Evolutionary conservation across 805 yeast species (phyloP), one percentile per base, ranked within the genome.

Genomic region (Pichia membranifaciens): DNA sequence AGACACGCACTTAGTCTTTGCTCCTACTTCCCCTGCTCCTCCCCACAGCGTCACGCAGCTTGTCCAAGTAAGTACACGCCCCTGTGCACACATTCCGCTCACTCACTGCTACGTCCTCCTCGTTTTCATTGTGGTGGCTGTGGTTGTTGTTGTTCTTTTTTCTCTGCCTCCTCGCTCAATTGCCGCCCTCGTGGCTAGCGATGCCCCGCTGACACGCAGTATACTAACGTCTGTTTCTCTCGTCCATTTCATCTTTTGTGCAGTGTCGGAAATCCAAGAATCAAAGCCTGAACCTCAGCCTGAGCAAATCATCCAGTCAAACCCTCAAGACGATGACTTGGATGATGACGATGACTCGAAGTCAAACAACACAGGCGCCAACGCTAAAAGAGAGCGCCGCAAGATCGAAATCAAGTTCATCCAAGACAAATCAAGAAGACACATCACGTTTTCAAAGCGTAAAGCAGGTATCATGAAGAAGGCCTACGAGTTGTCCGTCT

Each of bases 401-500:
- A 91, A 91, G 70, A 91, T 91, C 60, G 99, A 93, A 69, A 93
- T 93, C 66, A 87, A 88, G 73, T 93, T 93, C 64, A 93, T 93
- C 61, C 96, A 91, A 72, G 97, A 93, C 69, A 93, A 93, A 71
- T 87, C 96, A 18, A 82, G 99, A 67, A 87, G 99, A 62, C 99
- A 93, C 70, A 95, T 93, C 59, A 93, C 99, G 28, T 93, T 93
- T 62, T 88, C 97, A 45, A 93, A 93, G 72, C 85, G 99, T 70
- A 91, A 91, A 70, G 98, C 96, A 40, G 99, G 99, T 58, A 91
- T 93, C 61, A 93, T 93, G 99, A 93, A 93, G 72, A 93, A 93
- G 72, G 99, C 99, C n/a, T 93, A 91, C 70, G 99, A 93, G 67
- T 76, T 93, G 54, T 85, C 96, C 18, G 98, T 93, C 45, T 76